phyloP scores from a whole-genome alignment of 352 stramenopile genomes.

The Globisporangium irregulare region DNA sequence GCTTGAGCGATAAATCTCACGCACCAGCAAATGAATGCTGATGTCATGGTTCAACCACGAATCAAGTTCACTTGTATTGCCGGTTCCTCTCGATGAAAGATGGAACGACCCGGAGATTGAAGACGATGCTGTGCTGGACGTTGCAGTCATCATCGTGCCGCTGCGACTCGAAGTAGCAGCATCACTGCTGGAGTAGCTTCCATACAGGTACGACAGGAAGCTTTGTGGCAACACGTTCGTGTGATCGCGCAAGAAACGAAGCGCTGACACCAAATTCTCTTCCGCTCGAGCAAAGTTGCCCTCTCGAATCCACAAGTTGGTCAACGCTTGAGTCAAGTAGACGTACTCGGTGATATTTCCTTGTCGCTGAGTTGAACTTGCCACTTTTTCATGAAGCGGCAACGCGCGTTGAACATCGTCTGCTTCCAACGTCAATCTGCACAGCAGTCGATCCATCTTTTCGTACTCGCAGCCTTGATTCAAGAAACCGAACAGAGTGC shows the following conservation, averaged over 20 bases:
- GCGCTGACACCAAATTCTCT: conserved; percentile 57
- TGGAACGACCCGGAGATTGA: conserved; percentile 57
- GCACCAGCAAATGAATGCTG: conserved; percentile 75
- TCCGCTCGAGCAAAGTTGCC: conserved; percentile 74
- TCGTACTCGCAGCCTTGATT: conserved; percentile 76
- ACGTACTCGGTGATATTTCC: conserved; percentile 86
- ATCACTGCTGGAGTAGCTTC: conserved; percentile 55
- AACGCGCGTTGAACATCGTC: conserved; percentile 76
- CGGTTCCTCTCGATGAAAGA: conserved; percentile 40
- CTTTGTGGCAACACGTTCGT: conserved; percentile 63
- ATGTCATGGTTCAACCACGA: conserved; percentile 82
- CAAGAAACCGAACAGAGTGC: conserved; percentile 55
- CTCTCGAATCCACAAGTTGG: conserved; percentile 74
- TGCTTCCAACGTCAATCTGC: conserved; percentile 66
- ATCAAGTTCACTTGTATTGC: conserved; percentile 74
- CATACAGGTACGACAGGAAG: conserved; percentile 50
- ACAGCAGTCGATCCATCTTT: conserved; percentile 70
- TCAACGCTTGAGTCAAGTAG: conserved; percentile 80
- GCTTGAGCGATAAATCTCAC: conserved; percentile 75
- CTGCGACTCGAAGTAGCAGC: conserved; percentile 48
- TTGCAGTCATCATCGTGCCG: conserved; percentile 56
- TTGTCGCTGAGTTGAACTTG: conserved; percentile 55
- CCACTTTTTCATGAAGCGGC: conserved; percentile 78
- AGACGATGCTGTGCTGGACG: conserved; percentile 66
- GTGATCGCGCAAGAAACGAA: conserved; percentile 68